A percentile compares a stretch with the other conserved stretches of the same genome.
phyloP scores from a whole-genome alignment of 75 land plant genomes.

The Isoetes taiwanensis region DNA sequence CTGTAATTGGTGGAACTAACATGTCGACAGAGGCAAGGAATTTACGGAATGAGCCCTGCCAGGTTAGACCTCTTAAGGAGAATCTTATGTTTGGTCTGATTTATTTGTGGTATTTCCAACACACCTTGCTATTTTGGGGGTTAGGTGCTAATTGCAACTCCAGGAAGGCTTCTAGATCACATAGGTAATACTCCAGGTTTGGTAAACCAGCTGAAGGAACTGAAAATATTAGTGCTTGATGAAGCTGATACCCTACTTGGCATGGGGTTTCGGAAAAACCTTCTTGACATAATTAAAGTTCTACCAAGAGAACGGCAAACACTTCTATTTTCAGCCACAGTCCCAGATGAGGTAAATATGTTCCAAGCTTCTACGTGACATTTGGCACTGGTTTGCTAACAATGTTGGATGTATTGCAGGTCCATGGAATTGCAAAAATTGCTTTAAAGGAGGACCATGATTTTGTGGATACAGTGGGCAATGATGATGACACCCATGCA shows the following conservation, averaged over 20 bases:
- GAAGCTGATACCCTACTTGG: constrained; percentile 94
- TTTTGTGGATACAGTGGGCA: constrained; percentile 79
- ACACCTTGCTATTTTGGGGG: neutral
- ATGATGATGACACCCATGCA: constrained; percentile 85
- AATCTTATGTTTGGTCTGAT: too few relatives aligned
- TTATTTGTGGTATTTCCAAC: neutral
- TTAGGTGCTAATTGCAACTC: constrained; percentile 96
- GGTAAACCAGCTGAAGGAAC: constrained; percentile 46
- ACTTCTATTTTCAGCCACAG: constrained; percentile 97
- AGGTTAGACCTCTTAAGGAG: too few relatives aligned
- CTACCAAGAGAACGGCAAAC: constrained; percentile 90
- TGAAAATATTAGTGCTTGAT: constrained; percentile 84
- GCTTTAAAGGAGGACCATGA: constrained; percentile 86
- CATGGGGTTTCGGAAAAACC: constrained; percentile 83
- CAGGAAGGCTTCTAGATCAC: constrained; percentile 94
- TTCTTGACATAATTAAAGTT: constrained; percentile 62
- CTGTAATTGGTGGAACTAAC: constrained; percentile 85
- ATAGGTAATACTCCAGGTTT: constrained; percentile 76
- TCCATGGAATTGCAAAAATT: constrained; percentile 60
- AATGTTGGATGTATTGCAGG: constrained; percentile 30
- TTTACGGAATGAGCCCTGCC: constrained; percentile 72
- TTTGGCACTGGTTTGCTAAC: neutral
- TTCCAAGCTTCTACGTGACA: neutral
- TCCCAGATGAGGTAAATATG: constrained; percentile 68
- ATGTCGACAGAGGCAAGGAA: constrained; percentile 61